These are phyloP conservation scores for Salvia miltiorrhiza DNA, from an alignment of 257 asterid species.

Conservation along the genomic window DNA sequence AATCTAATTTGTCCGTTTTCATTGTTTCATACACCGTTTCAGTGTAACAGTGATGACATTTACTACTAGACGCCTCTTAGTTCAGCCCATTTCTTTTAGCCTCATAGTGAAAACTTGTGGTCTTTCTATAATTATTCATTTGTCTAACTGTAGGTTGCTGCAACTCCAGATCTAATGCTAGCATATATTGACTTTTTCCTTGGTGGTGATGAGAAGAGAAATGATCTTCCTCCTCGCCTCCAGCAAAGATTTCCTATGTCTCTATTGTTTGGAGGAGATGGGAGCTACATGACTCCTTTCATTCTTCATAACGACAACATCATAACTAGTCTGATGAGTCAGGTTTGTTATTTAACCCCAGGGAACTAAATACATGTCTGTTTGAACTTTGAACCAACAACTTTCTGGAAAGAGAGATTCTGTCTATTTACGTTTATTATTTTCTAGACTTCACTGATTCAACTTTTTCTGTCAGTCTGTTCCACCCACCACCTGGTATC, in stretches of 20 bases:
- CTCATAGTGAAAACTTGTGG: background rate
- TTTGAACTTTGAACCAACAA: background rate
- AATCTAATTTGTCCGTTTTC: background rate
- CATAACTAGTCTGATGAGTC: constrained; percentile 92
- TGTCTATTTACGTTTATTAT: background rate
- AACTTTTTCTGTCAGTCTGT: constrained; percentile 52
- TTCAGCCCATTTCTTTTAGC: background rate
- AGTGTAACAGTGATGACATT: background rate
- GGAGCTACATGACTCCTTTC: constrained; percentile 95
- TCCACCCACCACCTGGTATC: constrained; percentile 95
- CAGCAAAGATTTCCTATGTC: constrained; percentile 85
- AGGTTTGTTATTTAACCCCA: constrained; percentile 50
- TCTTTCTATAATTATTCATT: constrained; percentile 4
- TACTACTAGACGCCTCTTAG: background rate
- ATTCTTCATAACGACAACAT: constrained; percentile 80
- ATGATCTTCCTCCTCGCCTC: constrained; percentile 86
- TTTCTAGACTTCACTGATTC: constrained; percentile 3
- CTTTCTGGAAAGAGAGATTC: background rate
- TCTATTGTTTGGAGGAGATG: constrained; percentile 92
- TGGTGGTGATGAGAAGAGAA: constrained; percentile 97
- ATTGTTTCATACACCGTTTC: background rate
- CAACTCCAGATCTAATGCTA: constrained; percentile 94
- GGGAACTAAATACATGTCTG: constrained; percentile 4
- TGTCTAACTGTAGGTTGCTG: constrained; percentile 70
- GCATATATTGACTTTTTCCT: constrained; percentile 92